Conservation (phyloP, 2,329 filamentous ascomycete species). For the Ophiocordyceps camponoti-leonardi region DNA sequence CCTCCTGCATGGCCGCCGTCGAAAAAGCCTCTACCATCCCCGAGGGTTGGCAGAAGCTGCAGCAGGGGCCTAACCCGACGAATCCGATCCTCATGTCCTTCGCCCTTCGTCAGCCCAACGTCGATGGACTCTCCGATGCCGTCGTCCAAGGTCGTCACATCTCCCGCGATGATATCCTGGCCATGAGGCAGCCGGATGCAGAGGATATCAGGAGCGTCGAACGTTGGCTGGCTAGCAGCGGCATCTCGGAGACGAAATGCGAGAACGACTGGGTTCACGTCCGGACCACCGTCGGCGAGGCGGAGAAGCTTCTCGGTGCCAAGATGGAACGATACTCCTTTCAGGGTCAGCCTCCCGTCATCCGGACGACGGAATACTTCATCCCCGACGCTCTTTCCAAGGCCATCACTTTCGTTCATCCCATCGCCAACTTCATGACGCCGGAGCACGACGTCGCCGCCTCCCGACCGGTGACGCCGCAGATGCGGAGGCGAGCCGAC, state of each 20-base stretch:
- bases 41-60: conserved; percentile 12
- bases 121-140: conserved; percentile 9
- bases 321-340: conserved; percentile 24
- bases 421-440: conserved; percentile 30
- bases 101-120: conserved; percentile 14
- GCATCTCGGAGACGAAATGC: conserved; percentile 14
- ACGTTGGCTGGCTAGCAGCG: conserved; percentile 22
- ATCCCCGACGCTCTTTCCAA: conserved; percentile 21
- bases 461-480: neutral
- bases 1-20: conserved; percentile 7
- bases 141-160: conserved; percentile 13
- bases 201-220: conserved; percentile 18
- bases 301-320: conserved; percentile 23
- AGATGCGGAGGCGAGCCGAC: neutral
- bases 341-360: conserved; percentile 15
- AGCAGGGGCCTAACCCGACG: conserved; percentile 7
- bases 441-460: conserved; percentile 14
- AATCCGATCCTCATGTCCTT: conserved; percentile 13
- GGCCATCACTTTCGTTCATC: conserved; percentile 28
- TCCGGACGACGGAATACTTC: conserved; percentile 26
- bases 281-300: conserved; percentile 19
- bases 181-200: conserved; percentile 17
- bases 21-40: conserved; percentile 12
- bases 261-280: conserved; percentile 25
- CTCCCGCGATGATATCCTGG: conserved; percentile 16